These are phyloP conservation scores for Solanum hybrid DNA, from an alignment of 305 asterid species.

Conservation along the genomic window DNA sequence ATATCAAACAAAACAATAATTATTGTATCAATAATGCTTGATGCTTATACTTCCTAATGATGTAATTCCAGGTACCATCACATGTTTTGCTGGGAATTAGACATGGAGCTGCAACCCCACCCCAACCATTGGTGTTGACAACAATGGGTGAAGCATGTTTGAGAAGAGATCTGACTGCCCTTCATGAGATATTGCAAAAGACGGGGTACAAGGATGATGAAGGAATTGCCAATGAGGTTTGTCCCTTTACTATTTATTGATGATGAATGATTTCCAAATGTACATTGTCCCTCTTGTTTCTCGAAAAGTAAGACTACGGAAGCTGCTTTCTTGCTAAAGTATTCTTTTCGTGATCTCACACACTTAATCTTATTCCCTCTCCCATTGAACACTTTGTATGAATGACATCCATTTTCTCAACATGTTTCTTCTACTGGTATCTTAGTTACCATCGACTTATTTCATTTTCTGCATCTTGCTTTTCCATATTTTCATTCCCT, in stretches of 20 bases:
- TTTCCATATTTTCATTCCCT: not conserved
- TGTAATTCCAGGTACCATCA: conserved; percentile 61
- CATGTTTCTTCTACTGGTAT: not conserved
- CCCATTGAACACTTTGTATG: not conserved
- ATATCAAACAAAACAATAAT: not conserved
- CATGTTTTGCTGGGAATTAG: conserved; percentile 56
- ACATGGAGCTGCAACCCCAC: conserved; percentile 34
- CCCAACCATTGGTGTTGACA: conserved; percentile 45
- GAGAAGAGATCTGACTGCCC: conserved; percentile 82
- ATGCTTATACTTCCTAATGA: not conserved
- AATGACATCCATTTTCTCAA: not conserved
- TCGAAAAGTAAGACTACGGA: not conserved
- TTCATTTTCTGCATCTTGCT: not conserved
- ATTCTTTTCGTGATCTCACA: not conserved
- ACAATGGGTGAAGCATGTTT: conserved; percentile 91
- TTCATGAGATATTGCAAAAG: conserved; percentile 65
- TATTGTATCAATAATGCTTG: not conserved
- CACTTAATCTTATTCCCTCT: not conserved
- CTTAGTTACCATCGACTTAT: not conserved
- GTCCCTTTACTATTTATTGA: not conserved
- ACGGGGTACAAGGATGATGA: conserved; percentile 80
- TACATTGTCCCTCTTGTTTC: not conserved
- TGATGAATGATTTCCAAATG: not conserved
- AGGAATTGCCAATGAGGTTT: conserved; percentile 84
- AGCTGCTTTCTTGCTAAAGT: not conserved